phyloP scores from a whole-genome alignment of 2,329 filamentous ascomycete genomes.

The Alternaria tenuissima region DNA sequence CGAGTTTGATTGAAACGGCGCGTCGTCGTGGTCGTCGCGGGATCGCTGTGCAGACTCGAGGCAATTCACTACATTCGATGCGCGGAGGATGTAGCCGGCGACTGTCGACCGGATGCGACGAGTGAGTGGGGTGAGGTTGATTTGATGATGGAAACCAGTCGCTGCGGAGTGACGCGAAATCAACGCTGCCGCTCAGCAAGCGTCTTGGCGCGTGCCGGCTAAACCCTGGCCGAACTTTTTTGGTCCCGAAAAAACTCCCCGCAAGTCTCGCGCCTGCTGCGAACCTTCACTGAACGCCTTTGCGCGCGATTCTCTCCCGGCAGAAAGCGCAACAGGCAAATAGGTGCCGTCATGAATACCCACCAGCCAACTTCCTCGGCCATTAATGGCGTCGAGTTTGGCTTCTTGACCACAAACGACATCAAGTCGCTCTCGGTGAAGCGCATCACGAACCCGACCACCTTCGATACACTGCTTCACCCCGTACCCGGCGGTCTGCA shows the following conservation, averaged over 20 bases:
- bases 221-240: constrained; percentile 41
- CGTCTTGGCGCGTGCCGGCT: constrained; percentile 32
- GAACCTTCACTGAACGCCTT: constrained; percentile 18
- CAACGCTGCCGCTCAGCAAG: constrained; percentile 9
- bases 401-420: constrained; percentile 81
- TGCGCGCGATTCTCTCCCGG: constrained; percentile 22
- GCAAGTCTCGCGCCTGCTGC: constrained; percentile 25
- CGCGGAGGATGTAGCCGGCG: background rate
- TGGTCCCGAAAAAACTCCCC: constrained; percentile 42
- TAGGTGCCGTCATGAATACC: constrained; percentile 52
- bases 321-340: constrained; percentile 23
- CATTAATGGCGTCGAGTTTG: constrained; percentile 89
- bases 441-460: constrained; percentile 89
- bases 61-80: background rate
- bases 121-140: constrained; percentile 1
- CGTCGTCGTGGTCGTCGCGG: background rate
- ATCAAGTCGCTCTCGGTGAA: constrained; percentile 91
- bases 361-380: constrained; percentile 81
- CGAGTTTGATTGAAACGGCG: constrained; percentile 7
- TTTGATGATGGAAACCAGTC: constrained; percentile 8
- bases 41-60: background rate
- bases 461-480: constrained; percentile 92
- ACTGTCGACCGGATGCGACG: background rate
- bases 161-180: constrained; percentile 29
- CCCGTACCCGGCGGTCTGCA: constrained; percentile 91